Conservation (phyloP, 2,329 filamentous ascomycete genomes). For the Diatrype stigma region DNA sequence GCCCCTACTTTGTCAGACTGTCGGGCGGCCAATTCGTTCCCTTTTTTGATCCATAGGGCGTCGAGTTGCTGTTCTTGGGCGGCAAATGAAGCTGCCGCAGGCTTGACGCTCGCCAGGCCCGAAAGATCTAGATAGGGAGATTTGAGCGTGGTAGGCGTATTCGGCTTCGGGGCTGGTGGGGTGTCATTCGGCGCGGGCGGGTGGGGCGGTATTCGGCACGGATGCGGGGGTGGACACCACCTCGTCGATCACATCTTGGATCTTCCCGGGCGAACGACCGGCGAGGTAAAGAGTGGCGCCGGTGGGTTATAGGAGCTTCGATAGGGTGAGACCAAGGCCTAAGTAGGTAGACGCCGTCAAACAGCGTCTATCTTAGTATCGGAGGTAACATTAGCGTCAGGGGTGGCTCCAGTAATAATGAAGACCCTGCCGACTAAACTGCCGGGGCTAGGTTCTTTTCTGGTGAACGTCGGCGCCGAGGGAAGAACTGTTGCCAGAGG, state of each 20-base stretch:
- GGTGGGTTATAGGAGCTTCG: constrained; percentile 6
- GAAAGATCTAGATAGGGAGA: neutral
- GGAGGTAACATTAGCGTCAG: too few relatives aligned
- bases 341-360: too few relatives aligned
- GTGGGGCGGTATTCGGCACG: too few relatives aligned
- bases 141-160: neutral
- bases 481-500: too few relatives aligned
- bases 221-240: too few relatives aligned
- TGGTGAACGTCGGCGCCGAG: too few relatives aligned
- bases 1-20: neutral
- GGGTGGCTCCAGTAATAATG: too few relatives aligned
- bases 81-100: neutral
- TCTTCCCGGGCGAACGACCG: constrained; percentile 1
- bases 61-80: neutral
- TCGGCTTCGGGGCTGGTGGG: neutral
- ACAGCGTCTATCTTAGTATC: too few relatives aligned
- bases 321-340: constrained; percentile 2
- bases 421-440: too few relatives aligned
- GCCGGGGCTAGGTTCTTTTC: too few relatives aligned
- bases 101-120: neutral
- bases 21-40: neutral
- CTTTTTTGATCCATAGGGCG: neutral
- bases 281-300: constrained; percentile 8
- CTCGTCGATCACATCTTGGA: neutral
- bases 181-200: too few relatives aligned